Percentiles rank a stretch among this genome's conserved stretches.
Conservation (phyloP, 495 filamentous ascomycete genomes). For the Lentithecium fluviatile region DNA sequence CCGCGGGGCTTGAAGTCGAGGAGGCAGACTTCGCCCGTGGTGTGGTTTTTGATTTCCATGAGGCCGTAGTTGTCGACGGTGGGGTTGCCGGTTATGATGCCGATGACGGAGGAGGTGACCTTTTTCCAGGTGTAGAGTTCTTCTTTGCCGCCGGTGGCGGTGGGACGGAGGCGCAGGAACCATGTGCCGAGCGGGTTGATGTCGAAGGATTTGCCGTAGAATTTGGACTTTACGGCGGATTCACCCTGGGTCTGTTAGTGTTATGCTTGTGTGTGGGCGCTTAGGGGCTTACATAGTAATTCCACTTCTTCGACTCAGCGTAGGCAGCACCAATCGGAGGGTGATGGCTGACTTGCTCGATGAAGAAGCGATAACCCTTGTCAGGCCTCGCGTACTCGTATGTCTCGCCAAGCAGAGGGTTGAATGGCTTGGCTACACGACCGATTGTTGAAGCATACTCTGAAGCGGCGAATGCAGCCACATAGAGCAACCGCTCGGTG, state of each 20-base stretch:
- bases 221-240: constrained; percentile 94
- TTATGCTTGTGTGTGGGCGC: not conserved
- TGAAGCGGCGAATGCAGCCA: constrained; percentile 90
- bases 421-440: constrained; percentile 97
- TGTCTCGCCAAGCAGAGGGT: constrained; percentile 91
- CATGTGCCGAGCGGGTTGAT: constrained; percentile 95
- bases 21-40: constrained; percentile 84
- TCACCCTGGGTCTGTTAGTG: constrained; percentile 60
- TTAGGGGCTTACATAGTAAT: constrained; percentile 68
- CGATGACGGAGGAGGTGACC: constrained; percentile 93
- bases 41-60: constrained; percentile 97
- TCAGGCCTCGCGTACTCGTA: constrained; percentile 95
- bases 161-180: constrained; percentile 86
- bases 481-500: constrained; percentile 91
- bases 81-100: constrained; percentile 95
- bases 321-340: constrained; percentile 92
- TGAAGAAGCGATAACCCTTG: constrained; percentile 95
- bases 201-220: constrained; percentile 96
- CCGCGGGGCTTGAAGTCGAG: constrained; percentile 94
- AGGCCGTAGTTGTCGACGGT: constrained; percentile 97
- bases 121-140: constrained; percentile 99
- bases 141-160: constrained; percentile 62
- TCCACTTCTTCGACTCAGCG: constrained; percentile 92
- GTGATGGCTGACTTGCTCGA: constrained; percentile 98
- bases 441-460: constrained; percentile 97